phyloP scores from a whole-genome alignment of 208 protist genomes.

The Trypanosoma platydactyli region DNA sequence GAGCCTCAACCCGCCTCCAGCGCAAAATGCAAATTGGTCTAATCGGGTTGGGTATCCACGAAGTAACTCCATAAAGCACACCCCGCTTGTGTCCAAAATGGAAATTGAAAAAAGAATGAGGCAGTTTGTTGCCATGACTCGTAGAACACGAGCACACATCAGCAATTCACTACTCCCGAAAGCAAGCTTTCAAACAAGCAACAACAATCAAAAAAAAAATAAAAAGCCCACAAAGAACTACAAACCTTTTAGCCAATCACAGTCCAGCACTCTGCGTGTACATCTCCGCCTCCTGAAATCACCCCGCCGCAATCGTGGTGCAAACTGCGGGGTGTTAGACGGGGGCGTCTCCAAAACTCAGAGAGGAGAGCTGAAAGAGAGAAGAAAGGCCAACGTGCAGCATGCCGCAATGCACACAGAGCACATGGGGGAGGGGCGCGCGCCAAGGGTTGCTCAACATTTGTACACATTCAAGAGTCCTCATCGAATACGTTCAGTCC shows the following conservation, averaged over 20 bases:
- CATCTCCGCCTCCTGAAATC: conserved; percentile 23
- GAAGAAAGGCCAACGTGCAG: neutral
- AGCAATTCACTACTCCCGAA: neutral
- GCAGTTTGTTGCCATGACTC: too few relatives aligned
- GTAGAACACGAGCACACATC: neutral
- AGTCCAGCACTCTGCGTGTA: too few relatives aligned
- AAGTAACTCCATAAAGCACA: too few relatives aligned
- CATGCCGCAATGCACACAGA: neutral
- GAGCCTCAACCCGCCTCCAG: too few relatives aligned
- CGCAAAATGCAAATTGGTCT: too few relatives aligned
- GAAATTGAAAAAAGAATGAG: too few relatives aligned
- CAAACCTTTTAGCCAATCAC: neutral
- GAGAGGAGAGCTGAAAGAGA: neutral
- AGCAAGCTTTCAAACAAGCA: conserved; percentile 14
- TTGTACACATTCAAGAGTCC: conserved; percentile 40
- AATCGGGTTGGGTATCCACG: too few relatives aligned
- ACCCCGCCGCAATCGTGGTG: neutral
- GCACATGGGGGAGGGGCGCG: neutral
- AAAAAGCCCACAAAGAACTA: neutral
- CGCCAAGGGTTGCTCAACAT: conserved; percentile 28
- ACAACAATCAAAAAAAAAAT: neutral
- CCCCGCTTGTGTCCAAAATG: too few relatives aligned
- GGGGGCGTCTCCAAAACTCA: conserved; percentile 5
- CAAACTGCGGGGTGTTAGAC: conserved; percentile 28
- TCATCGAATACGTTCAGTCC: conserved; percentile 28